Percentiles rank a stretch among this genome's conserved stretches.
These are phyloP conservation scores for Schwanniomyces sp. DNA, from an alignment of 805 yeast genomes.

Conservation along the genomic window DNA sequence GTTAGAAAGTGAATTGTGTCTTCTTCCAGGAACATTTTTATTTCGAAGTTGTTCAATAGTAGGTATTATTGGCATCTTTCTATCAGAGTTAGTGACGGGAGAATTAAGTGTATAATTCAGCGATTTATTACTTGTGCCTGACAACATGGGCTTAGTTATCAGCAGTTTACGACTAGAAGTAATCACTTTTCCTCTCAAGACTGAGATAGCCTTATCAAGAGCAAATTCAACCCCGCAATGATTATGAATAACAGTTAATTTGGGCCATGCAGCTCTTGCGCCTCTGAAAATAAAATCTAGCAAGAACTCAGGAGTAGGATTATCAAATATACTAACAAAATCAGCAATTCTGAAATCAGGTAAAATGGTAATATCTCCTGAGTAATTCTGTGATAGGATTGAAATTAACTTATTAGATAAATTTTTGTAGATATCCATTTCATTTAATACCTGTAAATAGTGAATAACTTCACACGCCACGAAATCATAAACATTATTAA, in stretches of 20 bases:
- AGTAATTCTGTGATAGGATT: constrained; percentile 79
- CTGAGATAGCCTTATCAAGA: constrained; percentile 75
- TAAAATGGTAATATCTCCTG: constrained; percentile 90
- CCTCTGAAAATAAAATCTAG: constrained; percentile 74
- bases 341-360: constrained; percentile 70
- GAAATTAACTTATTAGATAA: constrained; percentile 72
- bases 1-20: constrained; percentile 22
- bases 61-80: background rate
- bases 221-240: constrained; percentile 91
- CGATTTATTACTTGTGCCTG: background rate
- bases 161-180: constrained; percentile 18
- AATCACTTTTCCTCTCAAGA: constrained; percentile 61
- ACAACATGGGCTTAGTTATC: background rate
- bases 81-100: constrained; percentile 15
- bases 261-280: constrained; percentile 93
- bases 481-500: constrained; percentile 58
- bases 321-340: constrained; percentile 61
- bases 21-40: constrained; percentile 8
- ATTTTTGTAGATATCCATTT: constrained; percentile 74
- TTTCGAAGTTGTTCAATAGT: constrained; percentile 12
- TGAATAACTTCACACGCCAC: constrained; percentile 74
- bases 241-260: constrained; percentile 77
- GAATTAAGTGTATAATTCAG: constrained; percentile 14
- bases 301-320: constrained; percentile 80
- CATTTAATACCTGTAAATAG: constrained; percentile 67